Evolutionary conservation across 192 early-diverging fungal genomes (phyloP), one percentile per base, ranked within the genome.

Genomic region (Backusella circina): DNA sequence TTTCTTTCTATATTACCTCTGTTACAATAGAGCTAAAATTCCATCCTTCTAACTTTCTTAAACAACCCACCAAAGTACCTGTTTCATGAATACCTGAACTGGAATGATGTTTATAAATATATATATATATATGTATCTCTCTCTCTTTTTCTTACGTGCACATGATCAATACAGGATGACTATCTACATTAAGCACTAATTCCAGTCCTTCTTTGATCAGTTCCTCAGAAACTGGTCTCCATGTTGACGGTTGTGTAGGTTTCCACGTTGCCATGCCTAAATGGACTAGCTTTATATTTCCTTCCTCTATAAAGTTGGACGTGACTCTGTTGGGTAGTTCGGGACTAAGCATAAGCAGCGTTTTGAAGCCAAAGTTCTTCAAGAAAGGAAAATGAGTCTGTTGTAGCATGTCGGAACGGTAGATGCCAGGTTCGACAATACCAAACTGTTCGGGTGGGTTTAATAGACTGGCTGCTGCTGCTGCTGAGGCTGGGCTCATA

Each of bases 11-110:
- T 61, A 4, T 51, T 87, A 90, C 92, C 86, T 99, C 97, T n/a
- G 91, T 91, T 44, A 97, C 89, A 74, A 97, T 98, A 1, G 96
- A 95, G 76, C 95, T 98, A 75, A 98, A 96, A 78, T 98, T 98
- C 97, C 96, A 99, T 36, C 92, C 87, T 80, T 97, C 95, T 71
- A 98, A 83, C 75, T 95, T 96, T 30, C 97, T 86, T 67, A 99
- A 79, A 73, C 97, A 99, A 8, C 97, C 97, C 65, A 99, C 89
- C 47, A 98, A 84, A 3, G 90, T 93, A 6, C 97, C 97, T 1
- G 96, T 98, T 78, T 99, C 97, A 70, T 96, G 92, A 15, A 97
- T 89, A 1, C 97, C 97, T 18, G 96, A 92, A 1, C 93, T 93
- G 74, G 65, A 65, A 35, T 21, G 65, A 44, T 23, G 4, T 30